A percentile compares a stretch with the other conserved stretches of the same genome.
phyloP scores from a whole-genome alignment of 192 early-diverging fungal species.

The Thamnidium elegans region DNA sequence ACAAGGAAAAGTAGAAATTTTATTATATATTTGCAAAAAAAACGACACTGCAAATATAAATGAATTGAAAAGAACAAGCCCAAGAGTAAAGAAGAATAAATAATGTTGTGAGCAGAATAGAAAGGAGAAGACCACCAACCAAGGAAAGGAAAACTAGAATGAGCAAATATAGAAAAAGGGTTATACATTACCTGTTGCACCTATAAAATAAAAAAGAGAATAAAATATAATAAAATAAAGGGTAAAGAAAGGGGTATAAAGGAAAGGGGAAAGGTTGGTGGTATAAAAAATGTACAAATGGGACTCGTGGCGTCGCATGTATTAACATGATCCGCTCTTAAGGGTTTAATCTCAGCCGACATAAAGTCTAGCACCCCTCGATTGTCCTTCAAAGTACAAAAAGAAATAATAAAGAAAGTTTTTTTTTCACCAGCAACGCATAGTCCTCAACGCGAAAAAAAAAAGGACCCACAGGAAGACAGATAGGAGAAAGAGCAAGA shows the following conservation, averaged over 20 bases:
- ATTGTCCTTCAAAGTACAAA: conserved; percentile 11
- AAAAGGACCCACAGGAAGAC: not conserved
- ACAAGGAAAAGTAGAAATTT: too few species aligned
- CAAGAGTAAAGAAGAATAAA: too few species aligned
- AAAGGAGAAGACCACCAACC: too few species aligned
- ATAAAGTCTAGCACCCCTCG: conserved; percentile 24
- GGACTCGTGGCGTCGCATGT: conserved; percentile 27
- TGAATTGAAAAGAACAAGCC: too few species aligned
- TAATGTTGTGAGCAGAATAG: too few species aligned
- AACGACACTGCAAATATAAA: too few species aligned
- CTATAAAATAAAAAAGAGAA: too few species aligned
- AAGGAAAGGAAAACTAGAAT: too few species aligned
- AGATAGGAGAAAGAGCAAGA: not conserved
- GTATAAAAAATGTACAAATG: not conserved
- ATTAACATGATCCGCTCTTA: conserved; percentile 40
- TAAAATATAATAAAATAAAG: not conserved
- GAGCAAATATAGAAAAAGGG: too few species aligned
- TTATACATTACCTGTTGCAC: too few species aligned
- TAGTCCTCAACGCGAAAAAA: not conserved
- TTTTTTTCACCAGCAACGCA: too few species aligned
- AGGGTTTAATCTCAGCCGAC: conserved; percentile 43
- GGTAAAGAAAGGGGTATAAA: not conserved
- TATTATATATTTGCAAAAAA: too few species aligned
- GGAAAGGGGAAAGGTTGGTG: conserved; percentile 2
- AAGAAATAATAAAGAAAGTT: not conserved